A percentile compares a stretch with the other conserved stretches of the same genome.
Conservation (phyloP, 768 basidiomycete species). For the Mycena rosella region DNA sequence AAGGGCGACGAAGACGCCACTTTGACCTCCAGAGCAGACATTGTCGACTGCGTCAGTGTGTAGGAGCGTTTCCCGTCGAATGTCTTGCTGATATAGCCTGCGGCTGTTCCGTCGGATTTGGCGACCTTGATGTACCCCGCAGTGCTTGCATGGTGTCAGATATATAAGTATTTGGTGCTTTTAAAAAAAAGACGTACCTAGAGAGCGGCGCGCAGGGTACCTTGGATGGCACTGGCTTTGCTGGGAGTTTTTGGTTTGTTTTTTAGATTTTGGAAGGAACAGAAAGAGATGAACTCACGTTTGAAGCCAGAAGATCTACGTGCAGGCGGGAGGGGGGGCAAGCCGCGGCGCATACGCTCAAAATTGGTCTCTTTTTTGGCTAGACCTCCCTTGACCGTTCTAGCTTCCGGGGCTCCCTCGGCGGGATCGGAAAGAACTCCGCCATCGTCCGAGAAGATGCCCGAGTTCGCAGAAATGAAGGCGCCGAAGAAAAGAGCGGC, state of each 20-base stretch:
- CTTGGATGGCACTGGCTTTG: background rate
- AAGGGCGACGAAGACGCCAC: constrained; percentile 16
- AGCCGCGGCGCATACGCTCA: constrained; percentile 20
- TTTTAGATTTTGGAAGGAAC: background rate
- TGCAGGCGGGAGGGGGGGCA: constrained; percentile 20
- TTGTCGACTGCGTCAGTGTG: constrained; percentile 8
- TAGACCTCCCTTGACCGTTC: background rate
- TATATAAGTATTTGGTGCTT: background rate
- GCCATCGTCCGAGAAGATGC: background rate
- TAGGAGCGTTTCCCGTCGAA: constrained; percentile 21
- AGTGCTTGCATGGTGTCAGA: constrained; percentile 7
- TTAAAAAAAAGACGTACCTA: background rate
- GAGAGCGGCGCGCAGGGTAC: constrained; percentile 10
- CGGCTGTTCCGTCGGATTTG: background rate
- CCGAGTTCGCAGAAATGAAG: constrained; percentile 21
- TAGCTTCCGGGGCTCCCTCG: background rate
- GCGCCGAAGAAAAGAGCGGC: constrained; percentile 1
- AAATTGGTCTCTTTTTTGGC: constrained; percentile 13
- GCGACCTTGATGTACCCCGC: constrained; percentile 6
- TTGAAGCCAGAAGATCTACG: background rate
- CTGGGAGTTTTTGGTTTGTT: background rate
- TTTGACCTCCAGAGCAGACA: constrained; percentile 6
- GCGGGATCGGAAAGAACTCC: background rate
- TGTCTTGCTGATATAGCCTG: constrained; percentile 11
- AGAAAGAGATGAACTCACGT: constrained; percentile 1